Evolutionary conservation across 2,329 filamentous ascomycete genomes (phyloP), one percentile per base, ranked within the genome.

Genomic region (Byssoonygena ceratinophila): DNA sequence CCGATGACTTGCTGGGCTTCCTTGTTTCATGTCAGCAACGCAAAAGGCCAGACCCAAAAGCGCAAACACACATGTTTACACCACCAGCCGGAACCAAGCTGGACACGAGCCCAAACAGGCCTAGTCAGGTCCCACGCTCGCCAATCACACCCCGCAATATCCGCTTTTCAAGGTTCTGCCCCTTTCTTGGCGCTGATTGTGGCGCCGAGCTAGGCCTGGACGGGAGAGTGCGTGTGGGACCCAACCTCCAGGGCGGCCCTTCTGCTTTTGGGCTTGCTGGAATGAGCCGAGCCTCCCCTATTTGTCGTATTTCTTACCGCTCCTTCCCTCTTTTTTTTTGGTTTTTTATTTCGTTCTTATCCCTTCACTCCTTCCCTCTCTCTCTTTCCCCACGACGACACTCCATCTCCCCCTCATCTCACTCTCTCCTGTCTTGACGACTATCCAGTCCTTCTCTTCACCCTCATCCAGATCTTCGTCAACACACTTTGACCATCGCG

Each of bases 401-500:
- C 31, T 41, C 20, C 18, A 5, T 43, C 31, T 25, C 16, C 22
- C 46, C 46, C 37, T 27, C 40, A 6, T 43, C 27, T 47, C 25
- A 20, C 16, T 16, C 34, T 43, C 34, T 43, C 25, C 39, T 16
- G 34, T 54, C 39, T 50, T 51, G 49, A 51, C 49, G 49, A 44
- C 41, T 39, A 40, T 54, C 48, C 44, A 43, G 48, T 46, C 51
- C 39, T 41, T 47, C 51, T 14, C 27, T 52, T 9, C 5, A n/a
- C 32, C 23, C 23, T 23, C 46, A 22, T 45, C 32, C 43, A 20
- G 41, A 52, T 34, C n/a, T 22, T 46, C 43, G 43, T 52, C 50
- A 52, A 31, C 27, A 9, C 34, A 44, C 50, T 39, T 22, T 51
- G 34, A 23, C 47, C 37, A 41, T 43, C 49, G 32, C 34, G 31